Evolutionary conservation across 2,329 filamentous ascomycete species (phyloP), one percentile per base, ranked within the genome.

Genomic region (Didymella exigua): DNA sequence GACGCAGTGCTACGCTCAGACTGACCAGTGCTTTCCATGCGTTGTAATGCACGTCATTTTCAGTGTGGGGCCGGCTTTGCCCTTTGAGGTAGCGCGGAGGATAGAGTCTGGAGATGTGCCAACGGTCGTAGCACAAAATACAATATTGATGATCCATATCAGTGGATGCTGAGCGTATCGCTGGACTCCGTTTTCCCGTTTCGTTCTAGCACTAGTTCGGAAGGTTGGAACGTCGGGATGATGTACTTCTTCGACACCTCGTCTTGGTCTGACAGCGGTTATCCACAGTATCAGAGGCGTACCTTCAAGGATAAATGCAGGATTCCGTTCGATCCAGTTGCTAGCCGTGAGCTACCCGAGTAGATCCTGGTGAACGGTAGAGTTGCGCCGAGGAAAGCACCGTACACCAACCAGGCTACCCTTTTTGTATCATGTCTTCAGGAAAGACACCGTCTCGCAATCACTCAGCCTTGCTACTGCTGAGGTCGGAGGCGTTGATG

Each of bases 31-130:
- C 27, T 55, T 50, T 60, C 41, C 48, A 53, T 51, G 56, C 33
- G 36, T 44, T 42, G 19, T 49, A 48, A 53, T 59, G 56, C 56
- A 59, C 49, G 56, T 56, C 56, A 59, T 59, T 38, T 47, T 41
- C 29, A 31, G 33, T 47, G 52, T 54, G 53, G 41, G 24, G 29
- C 44, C 31, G 30, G 30, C 44, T 42, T 43, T 38, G 27, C 40
- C 43, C 26, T 48, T 55, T 27, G 23, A 40, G 49, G 33, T 54
- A 44, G 40, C 16, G 40, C 45, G 38, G 34, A 27, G 40, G 37
- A 16, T 27, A 40, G 27, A 40, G 48, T 16, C 43, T 52, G 48
- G 26, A 29, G 16, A 52, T 27, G 41, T 44, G 47, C 33, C 48
- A 54, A 47, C 27, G n/a, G 24, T 50, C 16, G 54, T 60, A 10